These are phyloP conservation scores for Hyphodiscus sp. DNA, from an alignment of 2,329 filamentous ascomycete genomes.

Conservation along the genomic window DNA sequence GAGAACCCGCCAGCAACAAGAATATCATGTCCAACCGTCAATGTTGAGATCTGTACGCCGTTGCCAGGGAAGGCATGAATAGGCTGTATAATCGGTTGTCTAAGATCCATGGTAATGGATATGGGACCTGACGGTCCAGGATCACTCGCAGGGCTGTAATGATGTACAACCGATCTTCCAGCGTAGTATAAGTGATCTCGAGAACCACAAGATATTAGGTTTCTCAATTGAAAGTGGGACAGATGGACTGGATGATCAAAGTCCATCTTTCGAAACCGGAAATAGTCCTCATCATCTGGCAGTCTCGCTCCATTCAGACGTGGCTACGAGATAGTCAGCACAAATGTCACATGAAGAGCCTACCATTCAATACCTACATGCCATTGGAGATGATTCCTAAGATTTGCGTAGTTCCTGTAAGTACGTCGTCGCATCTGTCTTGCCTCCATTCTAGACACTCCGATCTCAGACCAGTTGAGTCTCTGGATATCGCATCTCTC, in stretches of 20 bases:
- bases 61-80: constrained; percentile 10
- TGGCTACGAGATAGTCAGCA: constrained; percentile 9
- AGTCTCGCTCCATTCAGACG: constrained; percentile 14
- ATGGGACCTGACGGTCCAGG: constrained; percentile 16
- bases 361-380: constrained; percentile 34
- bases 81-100: constrained; percentile 22
- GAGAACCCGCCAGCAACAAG: constrained; percentile 34
- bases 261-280: constrained; percentile 52
- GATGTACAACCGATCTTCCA: constrained; percentile 41
- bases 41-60: constrained; percentile 29
- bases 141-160: constrained; percentile 46
- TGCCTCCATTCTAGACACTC: constrained; percentile 43
- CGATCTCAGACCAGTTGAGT: constrained; percentile 49
- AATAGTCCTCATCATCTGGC: constrained; percentile 36
- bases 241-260: constrained; percentile 47
- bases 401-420: constrained; percentile 54
- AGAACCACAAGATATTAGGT: constrained; percentile 51
- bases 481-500: constrained; percentile 54
- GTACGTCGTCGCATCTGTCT: constrained; percentile 40
- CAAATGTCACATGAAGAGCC: neutral
- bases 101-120: constrained; percentile 24
- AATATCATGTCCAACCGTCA: constrained; percentile 29
- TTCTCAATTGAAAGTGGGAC: constrained; percentile 61
- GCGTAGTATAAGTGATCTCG: constrained; percentile 53
- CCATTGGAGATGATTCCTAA: constrained; percentile 40